These are phyloP conservation scores for Penicillium italicum DNA, from an alignment of 2,329 filamentous ascomycete genomes.

Conservation along the genomic window DNA sequence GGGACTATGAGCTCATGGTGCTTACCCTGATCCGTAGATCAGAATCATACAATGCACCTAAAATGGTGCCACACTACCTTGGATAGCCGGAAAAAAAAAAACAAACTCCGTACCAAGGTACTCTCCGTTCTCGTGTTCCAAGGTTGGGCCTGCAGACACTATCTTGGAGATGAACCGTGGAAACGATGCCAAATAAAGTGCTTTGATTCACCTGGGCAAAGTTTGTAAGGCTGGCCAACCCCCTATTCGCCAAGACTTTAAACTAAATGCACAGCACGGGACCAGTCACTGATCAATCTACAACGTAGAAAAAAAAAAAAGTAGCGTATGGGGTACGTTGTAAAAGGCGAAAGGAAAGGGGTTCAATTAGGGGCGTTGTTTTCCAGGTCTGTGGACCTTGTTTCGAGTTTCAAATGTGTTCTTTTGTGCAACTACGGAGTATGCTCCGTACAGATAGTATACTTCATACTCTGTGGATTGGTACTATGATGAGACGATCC, in stretches of 20 bases:
- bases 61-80: background rate
- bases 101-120: background rate
- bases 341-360: slow-evolving; percentile 10
- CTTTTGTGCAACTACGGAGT: background rate
- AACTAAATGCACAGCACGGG: slow-evolving; percentile 11
- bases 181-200: background rate
- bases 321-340: background rate
- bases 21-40: slow-evolving; percentile 8
- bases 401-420: background rate
- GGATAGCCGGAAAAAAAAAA: background rate
- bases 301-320: background rate
- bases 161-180: slow-evolving; percentile 1
- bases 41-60: background rate
- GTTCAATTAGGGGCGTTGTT: slow-evolving; percentile 20
- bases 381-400: background rate
- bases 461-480: background rate
- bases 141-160: background rate
- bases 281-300: slow-evolving; percentile 4
- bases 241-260: slow-evolving; percentile 22
- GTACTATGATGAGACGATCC: background rate
- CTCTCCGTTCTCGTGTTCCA: background rate
- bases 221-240: slow-evolving; percentile 18
- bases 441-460: background rate
- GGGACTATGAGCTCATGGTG: background rate
- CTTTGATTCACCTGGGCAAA: background rate